Conservation (phyloP, 2,329 filamentous ascomycete species). For the Exophiala sp. region DNA sequence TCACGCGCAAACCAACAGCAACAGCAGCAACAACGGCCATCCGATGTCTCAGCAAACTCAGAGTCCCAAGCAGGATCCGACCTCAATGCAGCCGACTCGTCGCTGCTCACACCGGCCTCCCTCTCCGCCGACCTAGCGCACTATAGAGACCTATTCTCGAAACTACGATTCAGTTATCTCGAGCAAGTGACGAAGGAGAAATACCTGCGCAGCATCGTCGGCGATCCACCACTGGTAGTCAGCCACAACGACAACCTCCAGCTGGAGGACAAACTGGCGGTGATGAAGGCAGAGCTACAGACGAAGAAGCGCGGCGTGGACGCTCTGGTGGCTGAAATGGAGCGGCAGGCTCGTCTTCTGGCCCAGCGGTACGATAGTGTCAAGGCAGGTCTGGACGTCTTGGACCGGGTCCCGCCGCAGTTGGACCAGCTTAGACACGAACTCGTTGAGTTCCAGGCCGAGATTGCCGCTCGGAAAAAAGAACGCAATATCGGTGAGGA, state of each 20-base stretch:
- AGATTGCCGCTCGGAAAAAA: slow-evolving; percentile 36
- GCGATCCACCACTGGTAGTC: slow-evolving; percentile 80
- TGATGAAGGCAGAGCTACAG: slow-evolving; percentile 69
- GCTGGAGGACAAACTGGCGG: slow-evolving; percentile 63
- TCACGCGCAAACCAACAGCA: too few relatives aligned
- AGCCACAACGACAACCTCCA: slow-evolving; percentile 74
- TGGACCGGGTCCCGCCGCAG: slow-evolving; percentile 39
- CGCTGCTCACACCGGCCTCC: slow-evolving; percentile 60
- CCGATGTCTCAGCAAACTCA: slow-evolving; percentile 38
- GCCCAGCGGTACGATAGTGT: slow-evolving; percentile 50
- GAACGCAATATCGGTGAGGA: slow-evolving; percentile 24
- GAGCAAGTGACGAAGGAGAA: slow-evolving; percentile 99
- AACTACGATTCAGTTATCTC: slow-evolving; percentile 93
- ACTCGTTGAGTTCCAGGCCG: slow-evolving; percentile 39
- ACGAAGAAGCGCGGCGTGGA: slow-evolving; percentile 73
- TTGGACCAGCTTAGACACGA: slow-evolving; percentile 39
- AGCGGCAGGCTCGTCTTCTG: slow-evolving; percentile 60
- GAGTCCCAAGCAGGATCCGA: slow-evolving; percentile 49
- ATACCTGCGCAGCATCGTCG: slow-evolving; percentile 87
- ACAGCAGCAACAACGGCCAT: slow-evolving; percentile 40
- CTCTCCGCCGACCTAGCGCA: slow-evolving; percentile 79
- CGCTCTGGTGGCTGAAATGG: slow-evolving; percentile 65
- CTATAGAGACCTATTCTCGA: slow-evolving; percentile 88
- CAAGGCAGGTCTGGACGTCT: slow-evolving; percentile 40
- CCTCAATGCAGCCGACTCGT: slow-evolving; percentile 56